These are phyloP conservation scores for Colletotrichum lini DNA, from an alignment of 2,329 filamentous ascomycete species.

Conservation along the genomic window DNA sequence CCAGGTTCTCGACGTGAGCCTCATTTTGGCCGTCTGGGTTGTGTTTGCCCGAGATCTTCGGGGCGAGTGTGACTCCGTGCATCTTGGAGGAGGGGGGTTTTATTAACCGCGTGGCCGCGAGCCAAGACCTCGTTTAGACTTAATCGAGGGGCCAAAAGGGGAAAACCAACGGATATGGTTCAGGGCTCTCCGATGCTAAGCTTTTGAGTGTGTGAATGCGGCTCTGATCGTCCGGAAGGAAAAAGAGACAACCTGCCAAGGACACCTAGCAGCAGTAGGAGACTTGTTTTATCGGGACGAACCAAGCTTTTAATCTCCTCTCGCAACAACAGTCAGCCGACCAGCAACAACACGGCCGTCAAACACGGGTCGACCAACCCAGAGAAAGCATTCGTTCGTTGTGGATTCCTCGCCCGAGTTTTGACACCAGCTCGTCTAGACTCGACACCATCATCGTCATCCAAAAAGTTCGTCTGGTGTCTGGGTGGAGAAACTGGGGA, in stretches of 20 bases:
- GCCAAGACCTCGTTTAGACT: slow-evolving; percentile 7
- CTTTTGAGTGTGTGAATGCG: slow-evolving; percentile 12
- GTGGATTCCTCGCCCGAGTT: slow-evolving; percentile 22
- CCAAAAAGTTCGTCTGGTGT: slow-evolving; percentile 27
- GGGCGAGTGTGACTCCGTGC: slow-evolving; percentile 39
- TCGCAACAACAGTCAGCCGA: slow-evolving; percentile 2
- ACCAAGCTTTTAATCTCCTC: slow-evolving; percentile 22
- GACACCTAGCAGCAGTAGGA: background rate
- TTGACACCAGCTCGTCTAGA: slow-evolving; percentile 19
- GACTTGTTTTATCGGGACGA: slow-evolving; percentile 10
- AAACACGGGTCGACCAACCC: slow-evolving; percentile 22
- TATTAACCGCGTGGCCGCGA: background rate
- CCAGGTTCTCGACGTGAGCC: slow-evolving; percentile 38
- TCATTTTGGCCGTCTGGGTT: slow-evolving; percentile 38
- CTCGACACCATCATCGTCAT: slow-evolving; percentile 39
- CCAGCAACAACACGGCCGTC: slow-evolving; percentile 7
- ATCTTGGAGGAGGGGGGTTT: slow-evolving; percentile 1
- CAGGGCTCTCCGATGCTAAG: slow-evolving; percentile 17
- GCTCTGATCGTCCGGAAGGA: slow-evolving; percentile 30
- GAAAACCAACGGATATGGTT: slow-evolving; percentile 6
- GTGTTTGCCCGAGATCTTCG: slow-evolving; percentile 36
- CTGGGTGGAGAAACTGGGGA: slow-evolving; percentile 38
- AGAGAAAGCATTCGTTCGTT: slow-evolving; percentile 14
- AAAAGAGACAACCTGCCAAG: slow-evolving; percentile 27
- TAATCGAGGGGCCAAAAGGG: background rate